Evolutionary conservation across 805 yeast genomes (phyloP).

Genomic region (Saccharomycopsis malanga): DNA sequence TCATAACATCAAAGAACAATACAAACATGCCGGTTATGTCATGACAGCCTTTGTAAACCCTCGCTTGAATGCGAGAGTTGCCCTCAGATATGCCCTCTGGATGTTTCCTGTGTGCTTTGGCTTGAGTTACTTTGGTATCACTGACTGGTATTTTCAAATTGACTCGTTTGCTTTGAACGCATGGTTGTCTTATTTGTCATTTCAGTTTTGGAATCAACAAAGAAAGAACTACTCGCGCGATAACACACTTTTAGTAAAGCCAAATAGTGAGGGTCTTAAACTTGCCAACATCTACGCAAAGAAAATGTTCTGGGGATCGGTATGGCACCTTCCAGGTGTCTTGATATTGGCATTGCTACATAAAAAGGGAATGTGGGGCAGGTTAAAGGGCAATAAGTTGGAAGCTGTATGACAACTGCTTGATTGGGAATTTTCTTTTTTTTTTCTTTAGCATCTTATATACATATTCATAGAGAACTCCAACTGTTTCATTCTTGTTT

Average conservation of each 20-base stretch:
- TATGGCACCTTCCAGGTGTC: slow-evolving; percentile 88
- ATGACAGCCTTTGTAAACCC: slow-evolving; percentile 96
- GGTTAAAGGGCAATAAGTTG: too few relatives aligned
- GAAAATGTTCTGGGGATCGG: slow-evolving; percentile 88
- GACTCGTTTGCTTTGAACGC: slow-evolving; percentile 80
- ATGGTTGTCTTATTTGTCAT: slow-evolving; percentile 79
- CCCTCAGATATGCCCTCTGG: slow-evolving; percentile 78
- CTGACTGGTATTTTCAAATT: slow-evolving; percentile 73
- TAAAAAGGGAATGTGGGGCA: slow-evolving; percentile 95
- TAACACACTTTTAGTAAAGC: slow-evolving; percentile 31
- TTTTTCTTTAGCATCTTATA: too few relatives aligned
- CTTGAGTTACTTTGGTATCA: slow-evolving; percentile 65
- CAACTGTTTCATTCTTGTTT: too few relatives aligned
- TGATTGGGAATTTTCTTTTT: too few relatives aligned
- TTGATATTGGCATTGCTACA: slow-evolving; percentile 89
- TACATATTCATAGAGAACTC: too few relatives aligned
- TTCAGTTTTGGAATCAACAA: slow-evolving; percentile 82
- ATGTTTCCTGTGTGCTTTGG: slow-evolving; percentile 94
- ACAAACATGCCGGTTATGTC: slow-evolving; percentile 90
- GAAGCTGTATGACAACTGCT: too few relatives aligned
- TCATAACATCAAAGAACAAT: slow-evolving; percentile 82
- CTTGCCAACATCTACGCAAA: slow-evolving; percentile 67
- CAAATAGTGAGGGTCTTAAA: slow-evolving; percentile 36
- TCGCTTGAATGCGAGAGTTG: slow-evolving; percentile 83
- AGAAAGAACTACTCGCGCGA: slow-evolving; percentile 44